A percentile compares a stretch with the other conserved stretches of the same genome.
Conservation (phyloP, 2,329 filamentous ascomycete genomes). For the Epichloe aotearoae region DNA sequence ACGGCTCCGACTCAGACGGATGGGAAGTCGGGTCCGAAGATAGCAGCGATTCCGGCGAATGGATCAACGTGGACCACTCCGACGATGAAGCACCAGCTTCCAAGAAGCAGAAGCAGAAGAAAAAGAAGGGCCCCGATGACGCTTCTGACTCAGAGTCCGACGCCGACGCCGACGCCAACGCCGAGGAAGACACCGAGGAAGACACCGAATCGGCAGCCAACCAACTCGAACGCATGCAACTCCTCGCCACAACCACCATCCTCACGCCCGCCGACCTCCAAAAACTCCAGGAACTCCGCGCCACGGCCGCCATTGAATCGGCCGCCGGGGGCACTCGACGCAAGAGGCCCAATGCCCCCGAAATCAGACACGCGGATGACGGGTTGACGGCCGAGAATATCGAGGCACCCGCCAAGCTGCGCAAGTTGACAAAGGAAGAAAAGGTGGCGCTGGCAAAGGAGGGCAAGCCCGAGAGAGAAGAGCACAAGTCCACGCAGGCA, state of each 20-base stretch:
- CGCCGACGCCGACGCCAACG: conserved; percentile 8
- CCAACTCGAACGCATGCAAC: conserved; percentile 43
- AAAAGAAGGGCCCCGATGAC: not conserved
- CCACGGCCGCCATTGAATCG: conserved; percentile 58
- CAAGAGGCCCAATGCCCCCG: conserved; percentile 33
- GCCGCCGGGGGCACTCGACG: conserved; percentile 31
- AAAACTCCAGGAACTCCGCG: conserved; percentile 79
- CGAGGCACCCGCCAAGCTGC: conserved; percentile 68
- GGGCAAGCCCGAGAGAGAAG: conserved; percentile 61
- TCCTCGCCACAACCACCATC: conserved; percentile 82
- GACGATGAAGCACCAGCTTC: conserved; percentile 59
- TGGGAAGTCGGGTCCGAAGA: conserved; percentile 50
- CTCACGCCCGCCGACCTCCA: conserved; percentile 92
- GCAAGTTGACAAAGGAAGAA: conserved; percentile 83
- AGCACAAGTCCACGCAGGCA: conserved; percentile 78
- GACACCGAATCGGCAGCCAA: conserved; percentile 29
- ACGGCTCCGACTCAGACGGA: conserved; percentile 38
- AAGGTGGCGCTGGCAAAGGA: conserved; percentile 71
- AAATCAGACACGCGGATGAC: conserved; percentile 64
- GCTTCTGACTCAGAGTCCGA: conserved; percentile 2
- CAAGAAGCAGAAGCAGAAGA: conserved; percentile 27
- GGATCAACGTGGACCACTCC: conserved; percentile 83
- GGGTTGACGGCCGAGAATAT: conserved; percentile 84
- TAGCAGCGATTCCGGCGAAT: conserved; percentile 65
- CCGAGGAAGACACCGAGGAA: conserved; percentile 24